Evolutionary conservation across 345 rosid genomes (phyloP), one percentile per base, ranked within the genome.

Genomic region (Eucalyptus globulus): DNA sequence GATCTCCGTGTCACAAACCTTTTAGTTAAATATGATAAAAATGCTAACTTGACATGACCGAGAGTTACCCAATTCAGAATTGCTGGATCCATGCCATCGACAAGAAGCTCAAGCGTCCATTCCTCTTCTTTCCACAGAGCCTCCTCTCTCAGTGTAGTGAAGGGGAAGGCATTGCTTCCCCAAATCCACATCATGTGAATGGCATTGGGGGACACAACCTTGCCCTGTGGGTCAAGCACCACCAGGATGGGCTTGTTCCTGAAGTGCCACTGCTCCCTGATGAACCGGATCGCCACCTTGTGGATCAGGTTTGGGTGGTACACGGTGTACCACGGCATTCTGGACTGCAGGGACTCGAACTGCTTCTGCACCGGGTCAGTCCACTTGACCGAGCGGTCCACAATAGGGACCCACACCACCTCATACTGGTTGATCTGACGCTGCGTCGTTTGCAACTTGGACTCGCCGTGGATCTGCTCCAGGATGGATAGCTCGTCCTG

Each of bases 121-220:
- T 94, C 87, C 80, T 97, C 98, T 43, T 93, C 95, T 91, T 90
- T 95, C 99, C 99, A 97, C 3, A 97, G 95, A 87, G 91, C 89
- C 81, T 97, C 98, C 92, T 97, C 99, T 89, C 94, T 96, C 67
- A 49, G 22, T 89, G 93, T 95, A 34, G 94, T 97, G 94, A 97
- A 97, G 60, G 99, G 99, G 95, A 96, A 97, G 90, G 99, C 98
- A 67, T 87, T 94, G 95, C 96, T 95, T 43, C 98, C 98, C 99
- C 99, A 97, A 92, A 97, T 97, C 99, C 99, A 97, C 95, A 97
- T 97, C 99, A 97, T 97, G 94, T 97, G 98, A 89, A 97, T 91
- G 40, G 99, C 99, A 88, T 97, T 97, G 12, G 96, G 98, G 93
- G 92, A 92, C 34, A 92, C 96, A 40, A 96, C 97, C 80, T 89